Percentiles rank a stretch among this genome's conserved stretches.
Evolutionary conservation across 768 basidiomycete genomes (phyloP).

Genomic region (Hortiboletus campestris): DNA sequence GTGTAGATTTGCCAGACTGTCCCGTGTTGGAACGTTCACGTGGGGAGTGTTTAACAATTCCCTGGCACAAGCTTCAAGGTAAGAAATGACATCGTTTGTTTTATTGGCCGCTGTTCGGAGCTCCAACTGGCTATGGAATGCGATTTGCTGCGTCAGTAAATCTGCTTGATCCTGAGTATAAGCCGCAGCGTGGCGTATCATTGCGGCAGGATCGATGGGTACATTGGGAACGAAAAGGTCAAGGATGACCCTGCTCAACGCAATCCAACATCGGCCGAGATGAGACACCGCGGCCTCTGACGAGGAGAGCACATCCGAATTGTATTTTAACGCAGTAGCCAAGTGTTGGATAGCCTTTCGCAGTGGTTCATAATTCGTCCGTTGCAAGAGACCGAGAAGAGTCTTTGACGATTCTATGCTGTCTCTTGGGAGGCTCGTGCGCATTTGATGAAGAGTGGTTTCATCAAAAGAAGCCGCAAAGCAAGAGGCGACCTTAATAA

Average conservation of each 20-base stretch:
- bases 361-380: conserved; percentile 36
- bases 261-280: conserved; percentile 57
- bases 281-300: conserved; percentile 29
- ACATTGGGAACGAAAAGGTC: conserved; percentile 77
- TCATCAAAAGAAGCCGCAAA: conserved; percentile 42
- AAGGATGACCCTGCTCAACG: conserved; percentile 56
- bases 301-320: conserved; percentile 15
- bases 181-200: conserved; percentile 45
- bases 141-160: conserved; percentile 46
- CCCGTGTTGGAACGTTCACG: conserved; percentile 31
- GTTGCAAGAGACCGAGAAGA: conserved; percentile 33
- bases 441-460: conserved; percentile 15
- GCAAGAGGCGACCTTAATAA: conserved; percentile 41
- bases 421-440: not conserved
- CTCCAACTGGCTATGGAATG: conserved; percentile 57
- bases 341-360: conserved; percentile 35
- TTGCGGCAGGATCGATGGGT: conserved; percentile 83
- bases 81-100: conserved; percentile 45
- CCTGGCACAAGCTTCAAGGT: conserved; percentile 40
- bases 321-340: conserved; percentile 21
- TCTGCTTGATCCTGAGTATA: conserved; percentile 44
- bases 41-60: conserved; percentile 27
- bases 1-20: conserved; percentile 49
- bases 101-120: conserved; percentile 52
- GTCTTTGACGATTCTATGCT: conserved; percentile 20